Conservation (phyloP, 1,284 basidiomycete genomes). For the Trichosporon sp. region DNA sequence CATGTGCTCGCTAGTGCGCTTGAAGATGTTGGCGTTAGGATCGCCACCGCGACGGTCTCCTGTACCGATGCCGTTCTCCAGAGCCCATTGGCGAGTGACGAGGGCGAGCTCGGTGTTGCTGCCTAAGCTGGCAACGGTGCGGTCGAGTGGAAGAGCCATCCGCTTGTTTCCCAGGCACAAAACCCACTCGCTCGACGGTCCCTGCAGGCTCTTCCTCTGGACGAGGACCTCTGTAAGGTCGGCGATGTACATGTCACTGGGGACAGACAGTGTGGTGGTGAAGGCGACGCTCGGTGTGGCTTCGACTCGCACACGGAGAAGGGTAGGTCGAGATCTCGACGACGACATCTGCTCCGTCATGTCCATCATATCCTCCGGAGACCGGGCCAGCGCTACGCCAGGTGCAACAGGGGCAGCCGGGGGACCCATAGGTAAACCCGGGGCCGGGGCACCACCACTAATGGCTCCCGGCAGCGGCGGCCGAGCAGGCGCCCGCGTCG, state of each 20-base stretch:
- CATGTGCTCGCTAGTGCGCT: constrained; percentile 70
- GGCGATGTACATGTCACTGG: constrained; percentile 93
- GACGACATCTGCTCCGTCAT: constrained; percentile 19
- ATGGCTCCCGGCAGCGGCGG: neutral
- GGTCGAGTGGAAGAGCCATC: constrained; percentile 83
- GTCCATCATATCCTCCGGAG: neutral
- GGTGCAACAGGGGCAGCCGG: neutral
- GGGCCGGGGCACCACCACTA: neutral
- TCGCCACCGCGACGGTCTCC: constrained; percentile 56
- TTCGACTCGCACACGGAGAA: constrained; percentile 69
- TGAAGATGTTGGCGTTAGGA: constrained; percentile 92
- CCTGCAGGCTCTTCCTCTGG: constrained; percentile 61
- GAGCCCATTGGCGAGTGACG: constrained; percentile 70
- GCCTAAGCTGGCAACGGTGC: constrained; percentile 89
- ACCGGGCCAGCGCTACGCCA: neutral
- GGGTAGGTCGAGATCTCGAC: constrained; percentile 50
- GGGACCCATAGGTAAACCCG: neutral
- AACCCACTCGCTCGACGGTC: constrained; percentile 73
- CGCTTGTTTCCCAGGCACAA: constrained; percentile 69
- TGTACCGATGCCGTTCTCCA: constrained; percentile 55
- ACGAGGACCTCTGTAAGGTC: constrained; percentile 86
- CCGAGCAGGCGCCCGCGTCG: neutral
- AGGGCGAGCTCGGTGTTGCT: constrained; percentile 79
- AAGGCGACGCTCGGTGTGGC: constrained; percentile 74
- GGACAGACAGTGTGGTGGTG: constrained; percentile 78